Conservation (phyloP, 768 basidiomycete genomes). For the Podaxis carcinomalis region DNA sequence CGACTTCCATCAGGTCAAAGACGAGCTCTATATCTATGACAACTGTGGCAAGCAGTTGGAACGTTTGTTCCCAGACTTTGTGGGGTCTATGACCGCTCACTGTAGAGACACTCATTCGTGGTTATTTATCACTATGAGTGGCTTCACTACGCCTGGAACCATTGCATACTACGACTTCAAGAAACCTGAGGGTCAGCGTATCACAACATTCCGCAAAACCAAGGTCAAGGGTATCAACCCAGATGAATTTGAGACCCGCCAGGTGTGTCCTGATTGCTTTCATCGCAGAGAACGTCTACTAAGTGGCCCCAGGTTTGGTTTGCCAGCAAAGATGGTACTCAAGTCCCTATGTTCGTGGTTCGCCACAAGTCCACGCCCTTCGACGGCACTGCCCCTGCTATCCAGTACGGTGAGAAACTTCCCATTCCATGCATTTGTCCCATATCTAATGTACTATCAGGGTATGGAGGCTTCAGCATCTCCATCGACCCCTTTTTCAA, state of each 20-base stretch:
- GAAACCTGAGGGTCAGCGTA: constrained; percentile 42
- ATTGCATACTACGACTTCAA: constrained; percentile 62
- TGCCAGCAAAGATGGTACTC: constrained; percentile 72
- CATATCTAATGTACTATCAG: constrained; percentile 24
- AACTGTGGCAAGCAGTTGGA: constrained; percentile 46
- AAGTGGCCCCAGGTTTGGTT: constrained; percentile 60
- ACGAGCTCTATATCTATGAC: constrained; percentile 72
- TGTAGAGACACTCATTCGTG: constrained; percentile 49
- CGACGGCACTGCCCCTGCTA: constrained; percentile 71
- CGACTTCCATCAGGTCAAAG: constrained; percentile 53
- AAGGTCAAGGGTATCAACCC: constrained; percentile 55
- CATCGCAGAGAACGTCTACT: not conserved
- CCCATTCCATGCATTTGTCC: not conserved
- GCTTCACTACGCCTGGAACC: constrained; percentile 72
- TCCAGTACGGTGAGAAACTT: constrained; percentile 60
- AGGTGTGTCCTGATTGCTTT: constrained; percentile 32
- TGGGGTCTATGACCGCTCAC: constrained; percentile 56
- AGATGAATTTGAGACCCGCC: constrained; percentile 66
- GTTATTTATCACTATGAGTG: constrained; percentile 60
- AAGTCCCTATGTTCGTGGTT: constrained; percentile 83
- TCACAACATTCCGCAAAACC: constrained; percentile 56
- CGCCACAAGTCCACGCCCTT: constrained; percentile 64
- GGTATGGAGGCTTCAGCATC: constrained; percentile 80
- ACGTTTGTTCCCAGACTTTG: constrained; percentile 60
- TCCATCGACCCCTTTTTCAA: constrained; percentile 73